These are phyloP conservation scores for Acorus gramineus DNA, from an alignment of 106 monocot genomes.

Conservation along the genomic window DNA sequence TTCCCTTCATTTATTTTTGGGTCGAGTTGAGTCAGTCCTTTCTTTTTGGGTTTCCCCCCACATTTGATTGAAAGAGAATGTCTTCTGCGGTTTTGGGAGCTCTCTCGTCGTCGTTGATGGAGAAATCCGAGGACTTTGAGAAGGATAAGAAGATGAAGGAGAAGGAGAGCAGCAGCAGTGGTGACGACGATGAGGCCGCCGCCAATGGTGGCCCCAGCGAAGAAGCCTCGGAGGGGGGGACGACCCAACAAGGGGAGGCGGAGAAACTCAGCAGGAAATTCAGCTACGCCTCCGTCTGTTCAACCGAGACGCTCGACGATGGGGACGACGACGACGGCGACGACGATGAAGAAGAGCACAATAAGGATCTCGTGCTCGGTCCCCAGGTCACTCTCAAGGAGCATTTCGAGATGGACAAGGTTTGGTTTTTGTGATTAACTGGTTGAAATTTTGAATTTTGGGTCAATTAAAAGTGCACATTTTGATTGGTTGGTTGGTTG, in stretches of 20 bases:
- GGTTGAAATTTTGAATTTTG: neutral
- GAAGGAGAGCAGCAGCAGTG: too few species aligned
- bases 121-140: too few species aligned
- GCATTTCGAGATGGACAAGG: slow-evolving; percentile 87
- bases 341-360: slow-evolving; percentile 41
- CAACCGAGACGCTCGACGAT: slow-evolving; percentile 11
- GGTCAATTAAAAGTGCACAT: neutral
- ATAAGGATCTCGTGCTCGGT: slow-evolving; percentile 33
- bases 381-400: slow-evolving; percentile 60
- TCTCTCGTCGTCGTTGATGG: too few species aligned
- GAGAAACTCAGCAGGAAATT: slow-evolving; percentile 18
- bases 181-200: too few species aligned
- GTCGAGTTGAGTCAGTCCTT: too few species aligned
- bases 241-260: neutral
- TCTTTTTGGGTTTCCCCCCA: too few species aligned
- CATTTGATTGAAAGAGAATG: too few species aligned
- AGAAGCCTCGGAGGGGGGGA: too few species aligned
- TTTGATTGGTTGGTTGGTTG: neutral
- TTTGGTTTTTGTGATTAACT: slow-evolving; percentile 6
- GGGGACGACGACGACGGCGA: slow-evolving; percentile 46
- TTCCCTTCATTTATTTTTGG: too few species aligned
- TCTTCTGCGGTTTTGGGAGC: too few species aligned
- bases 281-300: slow-evolving; percentile 40
- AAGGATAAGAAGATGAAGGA: too few species aligned
- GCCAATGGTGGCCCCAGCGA: too few species aligned